phyloP scores from a whole-genome alignment of 768 basidiomycete species.

The Hericium coralloides region DNA sequence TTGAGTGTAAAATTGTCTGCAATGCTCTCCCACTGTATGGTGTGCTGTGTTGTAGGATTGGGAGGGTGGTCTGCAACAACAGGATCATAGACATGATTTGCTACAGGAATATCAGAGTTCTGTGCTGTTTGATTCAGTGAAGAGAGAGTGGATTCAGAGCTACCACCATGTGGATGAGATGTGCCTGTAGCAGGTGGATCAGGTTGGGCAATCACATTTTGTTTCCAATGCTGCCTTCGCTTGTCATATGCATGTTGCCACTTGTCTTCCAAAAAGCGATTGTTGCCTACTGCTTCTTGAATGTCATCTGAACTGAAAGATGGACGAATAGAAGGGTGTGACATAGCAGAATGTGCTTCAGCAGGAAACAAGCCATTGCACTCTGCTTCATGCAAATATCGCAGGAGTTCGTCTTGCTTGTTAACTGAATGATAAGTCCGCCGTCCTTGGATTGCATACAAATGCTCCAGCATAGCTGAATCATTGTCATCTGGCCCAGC shows the following conservation, averaged over 20 bases:
- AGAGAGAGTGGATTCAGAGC: background rate
- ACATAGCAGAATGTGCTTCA: background rate
- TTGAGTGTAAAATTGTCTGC: constrained; percentile 23
- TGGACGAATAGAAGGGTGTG: background rate
- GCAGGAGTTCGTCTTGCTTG: background rate
- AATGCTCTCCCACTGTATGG: background rate
- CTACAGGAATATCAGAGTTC: background rate
- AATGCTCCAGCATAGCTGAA: background rate
- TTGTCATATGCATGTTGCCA: too few species aligned
- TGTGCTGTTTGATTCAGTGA: background rate
- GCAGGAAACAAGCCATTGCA: background rate
- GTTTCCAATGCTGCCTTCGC: too few species aligned
- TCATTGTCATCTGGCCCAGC: background rate
- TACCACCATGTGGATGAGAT: background rate
- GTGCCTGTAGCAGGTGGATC: background rate
- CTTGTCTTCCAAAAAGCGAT: too few species aligned
- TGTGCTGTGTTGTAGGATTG: background rate
- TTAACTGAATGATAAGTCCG: background rate
- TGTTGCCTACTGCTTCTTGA: background rate
- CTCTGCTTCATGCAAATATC: background rate
- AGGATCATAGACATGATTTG: background rate
- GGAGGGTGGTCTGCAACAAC: background rate
- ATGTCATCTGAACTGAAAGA: background rate
- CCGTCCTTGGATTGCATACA: background rate
- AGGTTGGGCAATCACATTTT: too few species aligned